Percentiles rank a stretch among this genome's conserved stretches.
Conservation (phyloP, 2,329 filamentous ascomycete genomes). For the Penicillium hesseltinei region DNA sequence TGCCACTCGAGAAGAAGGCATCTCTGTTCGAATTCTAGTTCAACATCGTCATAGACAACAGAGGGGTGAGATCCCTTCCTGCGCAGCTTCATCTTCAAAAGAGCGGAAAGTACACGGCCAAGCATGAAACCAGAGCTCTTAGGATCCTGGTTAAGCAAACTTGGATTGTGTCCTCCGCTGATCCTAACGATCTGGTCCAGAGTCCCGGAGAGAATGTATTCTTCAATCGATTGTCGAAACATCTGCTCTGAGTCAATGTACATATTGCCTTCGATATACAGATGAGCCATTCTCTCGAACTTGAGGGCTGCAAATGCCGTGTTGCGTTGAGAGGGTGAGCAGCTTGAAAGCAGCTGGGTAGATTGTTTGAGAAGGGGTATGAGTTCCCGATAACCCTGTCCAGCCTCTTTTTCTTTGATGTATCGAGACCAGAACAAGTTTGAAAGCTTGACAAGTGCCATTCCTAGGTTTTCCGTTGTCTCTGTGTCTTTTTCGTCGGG, state of each 20-base stretch:
- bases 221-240: conserved; percentile 42
- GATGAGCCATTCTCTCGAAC: conserved; percentile 44
- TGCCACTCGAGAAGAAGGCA: conserved; percentile 41
- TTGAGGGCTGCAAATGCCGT: conserved; percentile 45
- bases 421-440: conserved; percentile 51
- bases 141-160: conserved; percentile 33
- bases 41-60: conserved; percentile 34
- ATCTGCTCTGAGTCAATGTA: conserved; percentile 35
- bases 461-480: conserved; percentile 23
- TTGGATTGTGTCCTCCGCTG: conserved; percentile 27
- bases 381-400: conserved; percentile 35
- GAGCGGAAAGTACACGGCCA: conserved; percentile 37
- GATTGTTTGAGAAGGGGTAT: conserved; percentile 42
- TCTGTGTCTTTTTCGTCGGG: conserved; percentile 15
- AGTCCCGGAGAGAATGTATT: conserved; percentile 40
- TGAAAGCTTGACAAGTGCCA: conserved; percentile 42
- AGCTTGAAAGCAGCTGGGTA: conserved; percentile 37
- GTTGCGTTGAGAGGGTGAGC: conserved; percentile 34
- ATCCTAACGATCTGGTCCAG: conserved; percentile 32
- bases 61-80: conserved; percentile 26
- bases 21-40: conserved; percentile 27
- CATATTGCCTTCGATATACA: conserved; percentile 41
- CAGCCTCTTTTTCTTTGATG: conserved; percentile 41
- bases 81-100: conserved; percentile 38
- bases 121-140: conserved; percentile 38